phyloP scores from a whole-genome alignment of 495 filamentous ascomycete genomes.

The Symbiotaphrina buchneri region DNA sequence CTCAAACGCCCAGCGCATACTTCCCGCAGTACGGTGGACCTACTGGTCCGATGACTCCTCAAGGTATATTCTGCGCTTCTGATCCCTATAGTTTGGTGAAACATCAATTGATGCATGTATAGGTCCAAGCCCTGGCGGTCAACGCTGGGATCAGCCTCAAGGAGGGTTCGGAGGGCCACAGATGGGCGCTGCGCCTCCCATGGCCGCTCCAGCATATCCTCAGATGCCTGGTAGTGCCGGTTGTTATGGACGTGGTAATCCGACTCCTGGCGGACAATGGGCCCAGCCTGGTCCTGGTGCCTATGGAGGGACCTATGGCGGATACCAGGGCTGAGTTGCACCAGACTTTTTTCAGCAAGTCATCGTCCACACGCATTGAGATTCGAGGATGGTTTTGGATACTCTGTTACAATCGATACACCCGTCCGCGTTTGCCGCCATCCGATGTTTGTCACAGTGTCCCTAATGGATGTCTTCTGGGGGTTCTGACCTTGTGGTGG shows the following conservation, averaged over 20 bases:
- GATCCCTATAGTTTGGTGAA: no score
- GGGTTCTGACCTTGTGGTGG: no score
- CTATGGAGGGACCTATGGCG: conserved; percentile 21
- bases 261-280: conserved; percentile 51
- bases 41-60: conserved; percentile 47
- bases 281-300: conserved; percentile 30
- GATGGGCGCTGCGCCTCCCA: conserved; percentile 33
- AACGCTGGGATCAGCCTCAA: conserved; percentile 35
- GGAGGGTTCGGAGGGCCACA: conserved; percentile 32
- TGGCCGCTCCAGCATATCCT: conserved; percentile 32
- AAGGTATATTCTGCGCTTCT: conserved; percentile 15
- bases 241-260: conserved; percentile 66
- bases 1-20: conserved; percentile 56
- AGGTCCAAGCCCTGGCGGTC: conserved; percentile 36
- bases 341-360: neutral
- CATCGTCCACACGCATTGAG: neutral
- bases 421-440: no score
- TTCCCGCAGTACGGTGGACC: conserved; percentile 81
- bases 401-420: no score
- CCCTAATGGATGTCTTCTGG: no score
- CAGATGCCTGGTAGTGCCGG: conserved; percentile 38
- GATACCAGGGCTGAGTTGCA: conserved; percentile 23
- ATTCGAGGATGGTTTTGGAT: conserved; percentile 1
- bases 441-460: no score
- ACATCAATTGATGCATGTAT: conserved; percentile 8